phyloP scores from a whole-genome alignment of 768 basidiomycete species.

The Amanita rimosa region DNA sequence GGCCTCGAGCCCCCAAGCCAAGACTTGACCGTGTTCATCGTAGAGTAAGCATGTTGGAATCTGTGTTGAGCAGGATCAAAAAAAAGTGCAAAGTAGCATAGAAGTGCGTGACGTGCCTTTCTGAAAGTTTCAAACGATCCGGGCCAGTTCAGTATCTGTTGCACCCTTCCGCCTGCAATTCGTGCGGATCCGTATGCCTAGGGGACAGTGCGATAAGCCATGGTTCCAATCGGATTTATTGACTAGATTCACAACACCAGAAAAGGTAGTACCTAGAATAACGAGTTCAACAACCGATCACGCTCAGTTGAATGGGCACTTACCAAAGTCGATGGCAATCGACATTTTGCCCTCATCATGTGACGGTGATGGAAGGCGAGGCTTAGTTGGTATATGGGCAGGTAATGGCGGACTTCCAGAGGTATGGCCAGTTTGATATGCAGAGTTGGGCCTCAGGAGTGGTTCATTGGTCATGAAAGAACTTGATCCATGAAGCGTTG shows the following conservation, averaged over 20 bases:
- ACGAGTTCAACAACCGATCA: not conserved
- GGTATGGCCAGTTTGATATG: conserved; percentile 12
- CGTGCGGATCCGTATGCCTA: conserved; percentile 84
- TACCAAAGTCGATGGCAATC: conserved; percentile 76
- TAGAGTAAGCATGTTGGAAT: conserved; percentile 81
- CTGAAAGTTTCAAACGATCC: conserved; percentile 79
- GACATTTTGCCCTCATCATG: conserved; percentile 71
- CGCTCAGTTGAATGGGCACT: conserved; percentile 11
- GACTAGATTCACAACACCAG: conserved; percentile 58
- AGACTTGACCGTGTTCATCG: conserved; percentile 56
- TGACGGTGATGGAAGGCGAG: conserved; percentile 13
- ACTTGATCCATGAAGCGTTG: conserved; percentile 16
- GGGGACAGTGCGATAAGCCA: not conserved
- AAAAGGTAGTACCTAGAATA: conserved; percentile 69
- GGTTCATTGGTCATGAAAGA: conserved; percentile 16
- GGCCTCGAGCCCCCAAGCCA: conserved; percentile 83
- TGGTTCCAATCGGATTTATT: not conserved
- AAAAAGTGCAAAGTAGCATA: not conserved
- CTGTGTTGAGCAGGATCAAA: conserved; percentile 14
- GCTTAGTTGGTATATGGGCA: conserved; percentile 10
- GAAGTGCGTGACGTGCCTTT: conserved; percentile 34
- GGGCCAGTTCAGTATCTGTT: conserved; percentile 82
- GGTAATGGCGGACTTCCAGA: conserved; percentile 11
- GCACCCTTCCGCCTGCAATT: conserved; percentile 66
- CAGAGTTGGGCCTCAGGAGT: conserved; percentile 20